A percentile compares a stretch with the other conserved stretches of the same genome.
These are phyloP conservation scores for Lipomyces lipofer DNA, from an alignment of 805 yeast species.

Conservation along the genomic window DNA sequence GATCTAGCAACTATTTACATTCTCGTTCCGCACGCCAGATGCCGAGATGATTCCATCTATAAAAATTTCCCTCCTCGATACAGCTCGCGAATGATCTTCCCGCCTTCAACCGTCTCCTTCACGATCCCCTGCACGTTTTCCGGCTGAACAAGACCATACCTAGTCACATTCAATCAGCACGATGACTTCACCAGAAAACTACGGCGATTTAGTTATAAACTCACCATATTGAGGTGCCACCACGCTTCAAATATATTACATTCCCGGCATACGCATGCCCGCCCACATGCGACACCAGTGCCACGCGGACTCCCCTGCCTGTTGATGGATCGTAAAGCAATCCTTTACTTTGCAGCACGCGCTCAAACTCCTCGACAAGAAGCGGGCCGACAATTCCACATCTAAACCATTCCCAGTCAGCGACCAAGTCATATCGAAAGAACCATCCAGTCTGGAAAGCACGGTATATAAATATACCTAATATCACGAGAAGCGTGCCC, in stretches of 20 bases:
- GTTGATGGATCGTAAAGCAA: slow-evolving; percentile 36
- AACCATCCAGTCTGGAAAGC: not conserved
- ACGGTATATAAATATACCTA: slow-evolving; percentile 10
- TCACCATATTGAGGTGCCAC: slow-evolving; percentile 42
- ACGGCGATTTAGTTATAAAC: not conserved
- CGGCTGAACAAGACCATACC: slow-evolving; percentile 80
- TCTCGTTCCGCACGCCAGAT: too few relatives aligned
- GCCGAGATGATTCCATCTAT: not conserved
- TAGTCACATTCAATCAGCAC: slow-evolving; percentile 39
- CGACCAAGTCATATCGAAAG: not conserved
- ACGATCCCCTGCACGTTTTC: slow-evolving; percentile 66
- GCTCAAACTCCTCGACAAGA: slow-evolving; percentile 51
- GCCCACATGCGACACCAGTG: slow-evolving; percentile 72
- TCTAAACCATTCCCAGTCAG: slow-evolving; percentile 38
- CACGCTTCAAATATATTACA: slow-evolving; percentile 54
- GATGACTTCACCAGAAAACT: not conserved
- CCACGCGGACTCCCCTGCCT: slow-evolving; percentile 40
- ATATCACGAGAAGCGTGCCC: slow-evolving; percentile 65
- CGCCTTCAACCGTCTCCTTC: slow-evolving; percentile 51
- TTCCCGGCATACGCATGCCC: slow-evolving; percentile 90
- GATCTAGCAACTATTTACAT: too few relatives aligned
- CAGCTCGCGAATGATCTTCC: slow-evolving; percentile 55
- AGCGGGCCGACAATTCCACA: slow-evolving; percentile 71
- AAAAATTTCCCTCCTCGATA: slow-evolving; percentile 40
- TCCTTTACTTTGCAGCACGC: slow-evolving; percentile 43